These are phyloP conservation scores for Debaryomycetaceae sp. DNA, from an alignment of 1,139 yeast species.

Conservation along the genomic window DNA sequence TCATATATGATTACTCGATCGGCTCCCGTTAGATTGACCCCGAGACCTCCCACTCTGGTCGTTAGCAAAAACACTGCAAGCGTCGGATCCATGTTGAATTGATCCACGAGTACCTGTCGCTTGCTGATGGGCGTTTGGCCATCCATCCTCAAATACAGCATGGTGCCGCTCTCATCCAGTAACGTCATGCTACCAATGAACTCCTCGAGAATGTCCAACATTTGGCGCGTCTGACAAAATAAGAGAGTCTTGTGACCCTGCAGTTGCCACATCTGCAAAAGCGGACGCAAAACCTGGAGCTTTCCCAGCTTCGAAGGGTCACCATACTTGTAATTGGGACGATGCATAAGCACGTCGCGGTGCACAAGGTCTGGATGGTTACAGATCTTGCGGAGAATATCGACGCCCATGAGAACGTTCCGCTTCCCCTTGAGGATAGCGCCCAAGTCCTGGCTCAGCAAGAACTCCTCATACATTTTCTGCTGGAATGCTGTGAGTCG, in stretches of 20 bases:
- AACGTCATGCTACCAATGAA: conserved; percentile 35
- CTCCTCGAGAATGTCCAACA: conserved; percentile 76
- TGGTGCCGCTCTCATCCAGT: conserved; percentile 10
- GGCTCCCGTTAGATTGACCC: conserved; percentile 91
- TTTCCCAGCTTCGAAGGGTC: conserved; percentile 72
- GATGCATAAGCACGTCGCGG: conserved; percentile 33
- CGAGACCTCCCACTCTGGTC: conserved; percentile 92
- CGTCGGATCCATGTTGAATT: conserved; percentile 52
- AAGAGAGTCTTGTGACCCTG: conserved; percentile 73
- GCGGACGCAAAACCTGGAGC: conserved; percentile 74
- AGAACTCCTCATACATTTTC: conserved; percentile 59
- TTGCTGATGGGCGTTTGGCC: conserved; percentile 77
- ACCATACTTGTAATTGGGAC: conserved; percentile 45
- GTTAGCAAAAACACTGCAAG: conserved; percentile 69
- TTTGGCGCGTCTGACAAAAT: conserved; percentile 87
- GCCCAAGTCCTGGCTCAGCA: conserved; percentile 64
- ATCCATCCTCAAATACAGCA: conserved; percentile 62
- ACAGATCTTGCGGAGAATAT: conserved; percentile 79
- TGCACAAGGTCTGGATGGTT: conserved; percentile 89
- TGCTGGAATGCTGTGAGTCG: conserved; percentile 70
- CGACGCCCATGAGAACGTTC: conserved; percentile 84
- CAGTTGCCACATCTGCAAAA: conserved; percentile 63
- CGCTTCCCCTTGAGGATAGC: conserved; percentile 69
- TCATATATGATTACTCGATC: conserved; percentile 88
- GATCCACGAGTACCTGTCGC: conserved; percentile 72